Evolutionary conservation across 2,329 filamentous ascomycete species (phyloP), one percentile per base, ranked within the genome.

Genomic region (Ploettnerulaceae sp.): DNA sequence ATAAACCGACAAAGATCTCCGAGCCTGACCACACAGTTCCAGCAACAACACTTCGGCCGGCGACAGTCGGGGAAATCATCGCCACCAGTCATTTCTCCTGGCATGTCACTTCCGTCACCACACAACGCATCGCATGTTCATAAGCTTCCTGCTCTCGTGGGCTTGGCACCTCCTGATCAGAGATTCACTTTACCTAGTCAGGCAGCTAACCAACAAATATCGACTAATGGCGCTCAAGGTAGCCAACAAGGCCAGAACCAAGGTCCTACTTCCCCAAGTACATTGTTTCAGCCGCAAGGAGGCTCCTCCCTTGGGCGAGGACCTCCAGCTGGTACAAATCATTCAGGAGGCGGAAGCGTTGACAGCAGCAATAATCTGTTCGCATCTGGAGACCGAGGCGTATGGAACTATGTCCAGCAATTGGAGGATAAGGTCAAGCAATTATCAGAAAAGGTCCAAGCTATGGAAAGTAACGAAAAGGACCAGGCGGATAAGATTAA

Each of bases 341-440:
- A 70, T 47, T 74, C 84, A 60, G 72, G 75, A 15, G 69, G 68
- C 33, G 76, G 74, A 39, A 79, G 75, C 38, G 74, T 70, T 12
- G 77, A 77, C 32, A 82, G 78, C 59, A 79, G 78, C 54, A 78
- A 77, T 51, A 88, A 87, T 57, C 72, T 88, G 50, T 83, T 88
- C 63, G 71, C 79, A 42, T 68, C 74, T 42, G 70, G 71, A 14
- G 77, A 81, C 40, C 72, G 79, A 52, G 81, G 80, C 32, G 69
- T 90, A 7, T 89, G 83, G 83, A 69, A 74, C 3, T 89, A 89
- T 58, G 77, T 90, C 25, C 81, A 87, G 47, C 75, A 73, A 14
- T 70, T 91, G 39, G 86, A 91, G 60, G 76, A 79, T 9, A 70
- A 69, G 54, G 62, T 77, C n/a, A 71, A 71, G 45, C 63, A 67